Percentiles rank a stretch among this genome's conserved stretches.
Evolutionary conservation across 2,329 filamentous ascomycete genomes (phyloP).

Genomic region (Arthrobotrys musiformis): DNA sequence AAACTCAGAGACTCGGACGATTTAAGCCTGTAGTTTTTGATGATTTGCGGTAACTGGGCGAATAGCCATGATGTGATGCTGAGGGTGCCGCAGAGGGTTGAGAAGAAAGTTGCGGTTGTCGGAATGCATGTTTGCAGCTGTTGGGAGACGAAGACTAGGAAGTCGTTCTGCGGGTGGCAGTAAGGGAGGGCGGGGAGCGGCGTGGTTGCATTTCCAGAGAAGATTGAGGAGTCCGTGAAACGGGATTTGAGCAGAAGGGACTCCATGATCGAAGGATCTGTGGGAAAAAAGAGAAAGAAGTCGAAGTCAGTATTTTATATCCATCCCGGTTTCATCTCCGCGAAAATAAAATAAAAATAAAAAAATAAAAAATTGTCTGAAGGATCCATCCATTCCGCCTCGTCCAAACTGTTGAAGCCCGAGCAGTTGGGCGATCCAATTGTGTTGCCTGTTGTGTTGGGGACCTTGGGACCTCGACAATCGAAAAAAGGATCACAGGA

Average conservation of each 20-base stretch:
- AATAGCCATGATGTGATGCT: slow-evolving; percentile 77
- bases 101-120: slow-evolving; percentile 72
- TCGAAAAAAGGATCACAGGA: slow-evolving; percentile 21
- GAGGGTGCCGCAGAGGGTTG: slow-evolving; percentile 70
- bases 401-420: not conserved
- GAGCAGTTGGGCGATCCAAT: not conserved
- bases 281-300: not conserved
- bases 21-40: slow-evolving; percentile 73
- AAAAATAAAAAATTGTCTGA: not conserved
- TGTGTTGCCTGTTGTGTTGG: slow-evolving; percentile 14
- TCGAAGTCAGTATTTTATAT: slow-evolving; percentile 3
- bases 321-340: not conserved
- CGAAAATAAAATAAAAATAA: not conserved
- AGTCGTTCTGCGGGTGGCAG: slow-evolving; percentile 71
- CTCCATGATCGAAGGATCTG: slow-evolving; percentile 30
- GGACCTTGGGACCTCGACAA: not conserved
- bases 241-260: slow-evolving; percentile 44
- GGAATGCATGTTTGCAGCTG: slow-evolving; percentile 73
- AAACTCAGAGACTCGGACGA: slow-evolving; percentile 74
- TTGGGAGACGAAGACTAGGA: slow-evolving; percentile 70
- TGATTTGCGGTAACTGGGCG: slow-evolving; percentile 75
- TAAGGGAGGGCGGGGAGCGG: slow-evolving; percentile 65
- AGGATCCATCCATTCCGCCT: no score
- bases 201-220: slow-evolving; percentile 41
- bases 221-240: slow-evolving; percentile 31